Percentiles rank a stretch among this genome's conserved stretches.
These are phyloP conservation scores for Ustilago crameri DNA, from an alignment of 1,284 basidiomycete species.

Conservation along the genomic window DNA sequence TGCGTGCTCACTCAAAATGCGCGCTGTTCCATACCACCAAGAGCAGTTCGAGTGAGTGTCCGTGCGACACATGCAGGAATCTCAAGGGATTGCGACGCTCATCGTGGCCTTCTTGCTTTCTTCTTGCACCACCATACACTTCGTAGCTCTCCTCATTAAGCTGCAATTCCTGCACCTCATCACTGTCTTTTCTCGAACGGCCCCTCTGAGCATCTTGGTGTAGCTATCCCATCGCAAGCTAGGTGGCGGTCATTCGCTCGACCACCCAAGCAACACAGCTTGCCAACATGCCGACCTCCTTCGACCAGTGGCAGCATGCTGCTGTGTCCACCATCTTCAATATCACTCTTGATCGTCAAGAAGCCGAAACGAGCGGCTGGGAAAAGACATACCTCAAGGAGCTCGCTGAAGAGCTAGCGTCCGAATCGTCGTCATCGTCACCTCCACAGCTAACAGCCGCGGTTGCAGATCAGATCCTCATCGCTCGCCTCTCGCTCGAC, in stretches of 20 bases:
- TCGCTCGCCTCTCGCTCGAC: constrained; percentile 86
- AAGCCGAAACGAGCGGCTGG: constrained; percentile 78
- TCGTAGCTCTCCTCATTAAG: too few relatives aligned
- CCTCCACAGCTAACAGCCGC: constrained; percentile 36
- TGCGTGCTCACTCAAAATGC: too few relatives aligned
- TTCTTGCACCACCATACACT: background rate
- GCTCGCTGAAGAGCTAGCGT: constrained; percentile 77
- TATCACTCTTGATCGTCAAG: constrained; percentile 81
- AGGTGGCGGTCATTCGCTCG: too few relatives aligned
- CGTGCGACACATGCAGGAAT: background rate
- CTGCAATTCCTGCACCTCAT: too few relatives aligned
- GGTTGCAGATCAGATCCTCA: constrained; percentile 82
- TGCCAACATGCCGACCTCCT: constrained; percentile 29
- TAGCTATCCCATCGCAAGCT: too few relatives aligned
- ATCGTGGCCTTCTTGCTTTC: background rate
- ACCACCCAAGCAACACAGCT: background rate
- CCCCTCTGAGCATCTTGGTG: too few relatives aligned
- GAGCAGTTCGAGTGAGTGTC: too few relatives aligned
- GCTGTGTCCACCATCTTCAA: constrained; percentile 78
- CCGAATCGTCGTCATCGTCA: constrained; percentile 73
- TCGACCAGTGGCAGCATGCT: constrained; percentile 77
- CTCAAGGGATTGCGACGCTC: background rate
- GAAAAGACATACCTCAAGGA: constrained; percentile 85
- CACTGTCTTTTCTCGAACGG: too few relatives aligned
- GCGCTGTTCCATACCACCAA: too few relatives aligned